phyloP scores from a whole-genome alignment of 2,329 filamentous ascomycete species.

The Fusarium xyrophilum region DNA sequence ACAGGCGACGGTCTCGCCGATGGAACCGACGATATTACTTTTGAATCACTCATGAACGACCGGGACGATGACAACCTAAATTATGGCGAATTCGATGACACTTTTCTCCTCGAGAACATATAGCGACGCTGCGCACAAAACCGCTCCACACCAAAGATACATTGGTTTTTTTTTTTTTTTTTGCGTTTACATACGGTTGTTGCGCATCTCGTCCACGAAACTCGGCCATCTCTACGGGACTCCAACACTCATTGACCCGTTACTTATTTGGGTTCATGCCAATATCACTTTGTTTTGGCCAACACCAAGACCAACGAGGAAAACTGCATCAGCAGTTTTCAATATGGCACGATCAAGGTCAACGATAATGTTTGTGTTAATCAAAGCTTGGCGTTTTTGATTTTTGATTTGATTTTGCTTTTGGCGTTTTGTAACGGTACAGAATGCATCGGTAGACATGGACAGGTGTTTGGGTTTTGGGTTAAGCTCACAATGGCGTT shows the following conservation, averaged over 20 bases:
- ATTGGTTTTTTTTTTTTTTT: not conserved
- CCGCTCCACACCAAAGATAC: not conserved
- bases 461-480: slow-evolving; percentile 10
- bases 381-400: not conserved
- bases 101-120: slow-evolving; percentile 51
- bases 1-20: slow-evolving; percentile 45
- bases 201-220: not conserved
- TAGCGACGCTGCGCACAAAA: not conserved
- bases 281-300: not conserved
- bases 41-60: slow-evolving; percentile 58
- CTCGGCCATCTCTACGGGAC: not conserved
- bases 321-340: not conserved
- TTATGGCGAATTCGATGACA: slow-evolving; percentile 53
- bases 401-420: not conserved
- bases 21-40: slow-evolving; percentile 50
- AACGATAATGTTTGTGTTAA: not conserved
- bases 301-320: not conserved
- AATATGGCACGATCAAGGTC: not conserved
- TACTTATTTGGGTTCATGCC: not conserved
- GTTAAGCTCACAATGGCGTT: not conserved
- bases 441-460: slow-evolving; percentile 3
- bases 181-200: not conserved
- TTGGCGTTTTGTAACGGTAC: not conserved
- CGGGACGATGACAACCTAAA: slow-evolving; percentile 49
- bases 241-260: not conserved